Conservation (phyloP, 129 eudicot genomes). For the Saposhnikovia divaricata region DNA sequence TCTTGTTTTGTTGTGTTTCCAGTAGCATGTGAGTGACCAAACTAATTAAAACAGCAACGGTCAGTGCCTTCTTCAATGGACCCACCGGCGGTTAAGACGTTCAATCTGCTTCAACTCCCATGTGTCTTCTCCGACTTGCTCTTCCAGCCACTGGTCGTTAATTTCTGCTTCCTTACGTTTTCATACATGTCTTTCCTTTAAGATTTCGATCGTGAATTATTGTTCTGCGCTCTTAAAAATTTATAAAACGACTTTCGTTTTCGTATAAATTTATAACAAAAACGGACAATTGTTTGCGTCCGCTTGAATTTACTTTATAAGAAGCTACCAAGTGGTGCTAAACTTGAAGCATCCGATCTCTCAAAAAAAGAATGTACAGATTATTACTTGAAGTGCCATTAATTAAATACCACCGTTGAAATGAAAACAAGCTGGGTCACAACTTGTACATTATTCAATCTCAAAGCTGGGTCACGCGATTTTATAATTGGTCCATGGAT, state of each 20-base stretch:
- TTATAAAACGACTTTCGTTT: too few relatives aligned
- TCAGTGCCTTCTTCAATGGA: conserved; percentile 14
- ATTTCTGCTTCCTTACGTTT: conserved; percentile 2
- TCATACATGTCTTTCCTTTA: neutral
- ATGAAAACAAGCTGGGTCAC: neutral
- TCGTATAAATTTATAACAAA: too few relatives aligned
- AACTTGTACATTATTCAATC: neutral
- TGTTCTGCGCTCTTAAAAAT: too few relatives aligned
- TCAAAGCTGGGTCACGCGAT: neutral
- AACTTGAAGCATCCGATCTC: neutral
- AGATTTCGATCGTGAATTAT: neutral
- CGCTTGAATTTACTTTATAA: too few relatives aligned
- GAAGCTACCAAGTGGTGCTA: too few relatives aligned
- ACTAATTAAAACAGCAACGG: neutral
- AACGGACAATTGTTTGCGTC: too few relatives aligned
- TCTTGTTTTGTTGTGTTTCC: neutral
- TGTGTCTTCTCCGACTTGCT: neutral
- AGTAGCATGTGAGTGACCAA: conserved; percentile 8
- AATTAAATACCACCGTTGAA: neutral
- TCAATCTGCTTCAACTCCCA: conserved; percentile 21
- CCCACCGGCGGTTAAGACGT: conserved; percentile 70
- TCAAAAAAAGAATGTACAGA: neutral
- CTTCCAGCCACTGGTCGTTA: neutral
- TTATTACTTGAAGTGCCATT: neutral
- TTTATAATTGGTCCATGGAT: neutral